phyloP scores from a whole-genome alignment of 306 rosid genomes.

The Trifolium repens region DNA sequence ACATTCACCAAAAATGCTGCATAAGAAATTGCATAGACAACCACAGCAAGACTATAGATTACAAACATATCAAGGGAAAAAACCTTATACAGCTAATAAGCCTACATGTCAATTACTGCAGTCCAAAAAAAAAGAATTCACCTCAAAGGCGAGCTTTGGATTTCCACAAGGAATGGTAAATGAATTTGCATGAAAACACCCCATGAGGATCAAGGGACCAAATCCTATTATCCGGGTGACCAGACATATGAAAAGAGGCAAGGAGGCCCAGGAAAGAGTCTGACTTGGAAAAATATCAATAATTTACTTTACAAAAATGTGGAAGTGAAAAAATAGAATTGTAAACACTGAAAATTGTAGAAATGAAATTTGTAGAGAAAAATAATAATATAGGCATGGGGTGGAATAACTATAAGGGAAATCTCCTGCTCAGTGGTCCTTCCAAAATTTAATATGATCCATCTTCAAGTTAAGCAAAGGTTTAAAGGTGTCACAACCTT shows the following conservation, averaged over 20 bases:
- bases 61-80: neutral
- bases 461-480: neutral
- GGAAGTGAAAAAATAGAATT: neutral
- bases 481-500: neutral
- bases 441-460: neutral
- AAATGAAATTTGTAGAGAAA: neutral
- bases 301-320: neutral
- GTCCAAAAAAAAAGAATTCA: neutral
- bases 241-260: neutral
- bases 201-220: neutral
- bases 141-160: neutral
- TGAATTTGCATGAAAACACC: no score
- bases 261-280: neutral
- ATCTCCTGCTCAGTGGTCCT: neutral
- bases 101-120: neutral
- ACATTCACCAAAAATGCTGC: neutral
- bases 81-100: neutral
- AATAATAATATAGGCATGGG: neutral
- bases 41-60: neutral
- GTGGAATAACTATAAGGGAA: neutral
- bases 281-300: neutral
- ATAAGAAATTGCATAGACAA: neutral
- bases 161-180: neutral
- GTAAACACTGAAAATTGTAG: neutral
- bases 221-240: neutral